Evolutionary conservation across 2,329 filamentous ascomycete species (phyloP), one percentile per base, ranked within the genome.

Genomic region (Aspergillus proliferans): DNA sequence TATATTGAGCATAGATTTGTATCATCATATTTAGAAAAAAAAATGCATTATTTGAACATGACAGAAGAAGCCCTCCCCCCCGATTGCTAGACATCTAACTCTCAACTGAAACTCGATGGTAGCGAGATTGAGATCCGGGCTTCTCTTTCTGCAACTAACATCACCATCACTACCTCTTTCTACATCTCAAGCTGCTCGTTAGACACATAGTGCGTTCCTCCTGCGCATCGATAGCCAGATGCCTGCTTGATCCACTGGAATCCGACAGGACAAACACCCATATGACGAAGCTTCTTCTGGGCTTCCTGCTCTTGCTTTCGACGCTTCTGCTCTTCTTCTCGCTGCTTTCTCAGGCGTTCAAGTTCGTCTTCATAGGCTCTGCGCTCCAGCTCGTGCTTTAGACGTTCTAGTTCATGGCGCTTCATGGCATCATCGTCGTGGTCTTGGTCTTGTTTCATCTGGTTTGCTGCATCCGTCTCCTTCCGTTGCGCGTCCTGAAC

Each of bases 191-290:
- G 19, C 7, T 50, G 40, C 12, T 18, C 60, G 58, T 81, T 67
- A 2, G 58, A 58, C 15, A 83, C 65, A 49, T 59, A 85, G 66
- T 88, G 85, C 2, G 58, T 60, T 0, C 84, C 84, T 0, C 78
- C 85, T 0, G 75, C 74, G 67, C 85, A 88, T 4, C 82, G 64
- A 63, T 81, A 88, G 0, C 85, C 85, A 1, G 58, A 60, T 1
- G 2, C 38, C 57, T 84, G 76, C 56, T 78, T 80, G 22, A 85
- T 80, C 85, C 85, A 89, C 0, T 49, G 47, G 58, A 43, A 88
- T 0, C 84, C 85, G 15, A 22, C 21, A 47, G 34, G 0, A 73
- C 70, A 62, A 85, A 90, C 0, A 0, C 85, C 85, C 69, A 81
- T 71, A 1, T 55, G 26, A 54, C 60, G 65, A 54, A 88, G 60